Evolutionary conservation across 2,329 filamentous ascomycete species (phyloP), one percentile per base, ranked within the genome.

Genomic region (Ceratocystis huliohia): DNA sequence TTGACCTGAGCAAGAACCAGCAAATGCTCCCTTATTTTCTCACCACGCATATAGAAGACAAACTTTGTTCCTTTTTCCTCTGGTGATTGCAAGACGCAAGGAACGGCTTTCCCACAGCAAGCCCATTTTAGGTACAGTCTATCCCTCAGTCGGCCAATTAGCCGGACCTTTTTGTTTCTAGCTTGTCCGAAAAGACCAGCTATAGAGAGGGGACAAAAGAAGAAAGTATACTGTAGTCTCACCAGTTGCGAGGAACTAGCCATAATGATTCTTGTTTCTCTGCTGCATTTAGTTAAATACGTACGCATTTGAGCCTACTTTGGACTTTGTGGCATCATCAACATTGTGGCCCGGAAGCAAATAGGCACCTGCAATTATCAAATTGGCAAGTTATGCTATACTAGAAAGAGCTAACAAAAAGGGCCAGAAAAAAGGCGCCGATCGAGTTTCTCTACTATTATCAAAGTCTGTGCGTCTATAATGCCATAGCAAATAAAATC

Each of bases 391-490:
- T 13, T 28, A 15, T 5, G 17, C 10, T 28, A 30, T 15, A 28
- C 10, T 28, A 56, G 15, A 56, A 33, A 59, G 13, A 59, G 46
- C 17, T 48, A 2, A 20, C 46, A 20, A 48, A 48, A 8, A 48
- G 17, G 20, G 15, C 17, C n/a, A 53, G 20, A 25, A 59, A 33
- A 59, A 59, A 37, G 33, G 56, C 56, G 56, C 56, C 28, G 56
- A 59, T 37, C 56, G 33, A 37, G 37, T 41, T 10, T 28, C 56
- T 25, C 30, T 59, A 17, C 8, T 13, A 15, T 3, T 59, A 59
- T 30, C 53, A 37, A 37, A 10, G 56, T 59, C 56, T 59, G 56
- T 59, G 56, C 56, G 56, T n/a, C 56, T 20, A 59, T 33, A 59
- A 53, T 53, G 30, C 22, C 25, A 30, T 28, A 25, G 20, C 46